Base-by-base conservation (phyloP, 2,329 filamentous ascomycete genomes). In the Colletotrichum sp. region DNA sequence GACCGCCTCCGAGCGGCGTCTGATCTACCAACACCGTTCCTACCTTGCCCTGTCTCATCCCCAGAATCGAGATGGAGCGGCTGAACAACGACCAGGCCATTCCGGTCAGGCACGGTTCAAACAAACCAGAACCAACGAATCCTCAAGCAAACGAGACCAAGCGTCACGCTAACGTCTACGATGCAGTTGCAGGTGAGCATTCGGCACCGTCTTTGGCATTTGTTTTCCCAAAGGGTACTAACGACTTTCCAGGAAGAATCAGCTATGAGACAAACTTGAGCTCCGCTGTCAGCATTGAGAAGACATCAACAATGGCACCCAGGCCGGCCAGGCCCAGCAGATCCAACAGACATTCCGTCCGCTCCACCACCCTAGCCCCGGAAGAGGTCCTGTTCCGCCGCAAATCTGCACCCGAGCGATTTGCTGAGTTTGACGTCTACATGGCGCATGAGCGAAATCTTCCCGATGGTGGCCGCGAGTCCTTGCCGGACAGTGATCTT, bases 341-440 rank as follows among this genome's bases (percentile, higher is more conserved):
- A 60, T 25, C 77, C 43, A 80, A 78, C 66, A 78, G 80, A 34
- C 79, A 81, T 69, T 71, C 78, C 30, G 77, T 81, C 25, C 81
- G 82, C 66, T 81, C 86, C 69, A 78, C 83, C 8, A 81, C 80
- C 10, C 84, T 94, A 7, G 87, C 92, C 3, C 93, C 94, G 4
- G 94, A 95, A 70, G 92, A 95, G 74, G 91, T 93, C 1, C 88
- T 96, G 6, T 96, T 95, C 82, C 91, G 91, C 32, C 89, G 90
- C 62, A 87, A 87, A 77, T 86, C 90, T 75, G 94, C 94, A 2
- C 94, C 94, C 3, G 84, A 87, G 25, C 91, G 94, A 69, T 95
- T 92, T 80, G 90, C 90, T 70, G 94, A 96, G 83, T 89, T 91
- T 75, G 94, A 96, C 83, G 87, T 93, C 76, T 96, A 96, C 85